Evolutionary conservation across 495 filamentous ascomycete species (phyloP).

Genomic region (Bombardia bombarda): DNA sequence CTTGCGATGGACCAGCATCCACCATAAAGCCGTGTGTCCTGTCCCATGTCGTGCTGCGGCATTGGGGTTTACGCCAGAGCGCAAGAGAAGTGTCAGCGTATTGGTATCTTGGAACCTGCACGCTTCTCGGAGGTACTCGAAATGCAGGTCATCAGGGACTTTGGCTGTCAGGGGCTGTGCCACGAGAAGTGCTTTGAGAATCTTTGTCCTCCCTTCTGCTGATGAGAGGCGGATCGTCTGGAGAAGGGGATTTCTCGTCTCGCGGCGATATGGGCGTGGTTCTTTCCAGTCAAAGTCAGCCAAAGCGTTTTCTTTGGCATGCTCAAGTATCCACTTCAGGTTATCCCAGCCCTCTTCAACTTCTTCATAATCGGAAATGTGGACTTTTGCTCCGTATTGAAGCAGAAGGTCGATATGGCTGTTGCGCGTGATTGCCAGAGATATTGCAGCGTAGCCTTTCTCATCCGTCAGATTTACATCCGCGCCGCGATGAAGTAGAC

Average conservation of each 20-base stretch:
- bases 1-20: not conserved
- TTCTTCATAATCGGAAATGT: not conserved
- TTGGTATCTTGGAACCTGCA: not conserved
- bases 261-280: not conserved
- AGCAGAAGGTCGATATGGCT: too few species aligned
- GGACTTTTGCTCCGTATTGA: not conserved
- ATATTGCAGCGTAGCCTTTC: too few species aligned
- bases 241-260: not conserved
- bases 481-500: too few species aligned
- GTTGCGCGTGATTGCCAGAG: too few species aligned
- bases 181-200: not conserved
- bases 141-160: not conserved
- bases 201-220: not conserved
- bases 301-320: not conserved
- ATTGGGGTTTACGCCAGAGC: not conserved
- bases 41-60: not conserved
- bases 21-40: not conserved
- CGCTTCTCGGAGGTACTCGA: not conserved
- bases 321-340: not conserved
- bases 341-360: not conserved
- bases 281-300: not conserved
- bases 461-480: too few species aligned
- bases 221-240: not conserved
- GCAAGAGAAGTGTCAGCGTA: not conserved
- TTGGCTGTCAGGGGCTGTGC: not conserved